These are phyloP conservation scores for Beauveria varroae DNA, from an alignment of 2,329 filamentous ascomycete species.

Conservation along the genomic window DNA sequence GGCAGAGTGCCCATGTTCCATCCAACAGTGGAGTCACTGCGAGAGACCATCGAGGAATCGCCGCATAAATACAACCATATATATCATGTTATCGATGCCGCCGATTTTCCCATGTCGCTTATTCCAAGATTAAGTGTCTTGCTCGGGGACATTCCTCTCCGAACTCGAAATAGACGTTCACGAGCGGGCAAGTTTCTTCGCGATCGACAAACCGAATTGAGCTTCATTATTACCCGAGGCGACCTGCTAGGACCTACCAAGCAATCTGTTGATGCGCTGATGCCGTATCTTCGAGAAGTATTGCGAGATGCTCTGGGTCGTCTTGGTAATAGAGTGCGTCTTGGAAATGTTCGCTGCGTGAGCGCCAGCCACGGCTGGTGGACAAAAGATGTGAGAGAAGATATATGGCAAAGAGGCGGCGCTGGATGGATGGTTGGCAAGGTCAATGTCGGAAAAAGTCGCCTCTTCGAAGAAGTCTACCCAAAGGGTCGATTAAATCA, in stretches of 20 bases:
- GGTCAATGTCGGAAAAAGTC: constrained; percentile 94
- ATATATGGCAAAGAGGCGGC: constrained; percentile 76
- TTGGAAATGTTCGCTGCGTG: constrained; percentile 82
- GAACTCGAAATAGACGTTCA: constrained; percentile 74
- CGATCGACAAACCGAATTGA: constrained; percentile 67
- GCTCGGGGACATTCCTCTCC: constrained; percentile 63
- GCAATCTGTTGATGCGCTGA: constrained; percentile 73
- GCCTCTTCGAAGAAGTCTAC: constrained; percentile 79
- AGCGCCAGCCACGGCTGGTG: constrained; percentile 86
- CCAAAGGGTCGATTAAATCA: constrained; percentile 52
- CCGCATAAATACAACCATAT: constrained; percentile 88
- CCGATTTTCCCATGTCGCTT: constrained; percentile 93
- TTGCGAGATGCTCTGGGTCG: constrained; percentile 69
- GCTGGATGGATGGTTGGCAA: constrained; percentile 97
- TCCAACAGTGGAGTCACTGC: constrained; percentile 72
- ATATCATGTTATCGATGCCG: constrained; percentile 91
- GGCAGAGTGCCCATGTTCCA: constrained; percentile 59
- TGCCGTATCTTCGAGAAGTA: constrained; percentile 75
- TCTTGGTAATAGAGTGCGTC: constrained; percentile 59
- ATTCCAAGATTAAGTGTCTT: constrained; percentile 67
- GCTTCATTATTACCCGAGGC: constrained; percentile 83
- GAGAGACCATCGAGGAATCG: constrained; percentile 78
- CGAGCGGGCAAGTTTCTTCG: constrained; percentile 56
- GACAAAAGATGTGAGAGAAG: constrained; percentile 78
- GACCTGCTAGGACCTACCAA: constrained; percentile 82